Evolutionary conservation across 805 yeast genomes (phyloP).

Genomic region (Maudiozyma bulderi): DNA sequence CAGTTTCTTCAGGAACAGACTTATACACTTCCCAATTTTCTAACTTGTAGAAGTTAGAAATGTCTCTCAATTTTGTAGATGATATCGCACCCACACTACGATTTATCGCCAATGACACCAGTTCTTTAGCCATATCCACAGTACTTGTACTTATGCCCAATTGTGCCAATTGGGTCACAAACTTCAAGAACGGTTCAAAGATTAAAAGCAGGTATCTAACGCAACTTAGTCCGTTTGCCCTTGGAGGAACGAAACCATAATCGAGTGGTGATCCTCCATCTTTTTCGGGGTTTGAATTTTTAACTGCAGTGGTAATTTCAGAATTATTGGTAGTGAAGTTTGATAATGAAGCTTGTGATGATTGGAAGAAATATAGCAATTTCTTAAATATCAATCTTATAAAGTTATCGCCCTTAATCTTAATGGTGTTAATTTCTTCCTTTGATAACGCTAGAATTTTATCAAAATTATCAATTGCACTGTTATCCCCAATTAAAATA

Average conservation of each 20-base stretch:
- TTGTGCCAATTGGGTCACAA: slow-evolving; percentile 37
- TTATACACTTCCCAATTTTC: slow-evolving; percentile 33
- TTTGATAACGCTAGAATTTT: slow-evolving; percentile 35
- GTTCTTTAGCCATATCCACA: slow-evolving; percentile 30
- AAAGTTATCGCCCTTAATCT: slow-evolving; percentile 32
- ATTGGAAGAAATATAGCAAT: slow-evolving; percentile 26
- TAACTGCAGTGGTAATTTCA: background rate
- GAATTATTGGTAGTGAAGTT: background rate
- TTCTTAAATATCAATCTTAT: slow-evolving; percentile 28
- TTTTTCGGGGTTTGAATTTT: slow-evolving; percentile 1
- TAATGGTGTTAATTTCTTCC: slow-evolving; percentile 35
- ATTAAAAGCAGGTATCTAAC: slow-evolving; percentile 42
- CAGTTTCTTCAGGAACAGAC: slow-evolving; percentile 10
- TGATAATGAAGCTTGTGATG: slow-evolving; percentile 23
- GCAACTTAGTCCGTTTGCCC: slow-evolving; percentile 53
- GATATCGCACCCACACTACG: slow-evolving; percentile 40
- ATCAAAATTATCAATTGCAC: slow-evolving; percentile 26
- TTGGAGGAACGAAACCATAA: slow-evolving; percentile 55
- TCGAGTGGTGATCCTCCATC: slow-evolving; percentile 26
- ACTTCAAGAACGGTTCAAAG: slow-evolving; percentile 34
- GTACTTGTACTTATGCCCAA: slow-evolving; percentile 33
- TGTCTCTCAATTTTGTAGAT: slow-evolving; percentile 43
- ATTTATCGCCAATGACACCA: slow-evolving; percentile 32
- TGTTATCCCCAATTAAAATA: slow-evolving; percentile 21
- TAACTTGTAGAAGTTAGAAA: slow-evolving; percentile 31